Base-by-base conservation (phyloP, 306 rosid genomes). In the Lathyrus oleraceus region DNA sequence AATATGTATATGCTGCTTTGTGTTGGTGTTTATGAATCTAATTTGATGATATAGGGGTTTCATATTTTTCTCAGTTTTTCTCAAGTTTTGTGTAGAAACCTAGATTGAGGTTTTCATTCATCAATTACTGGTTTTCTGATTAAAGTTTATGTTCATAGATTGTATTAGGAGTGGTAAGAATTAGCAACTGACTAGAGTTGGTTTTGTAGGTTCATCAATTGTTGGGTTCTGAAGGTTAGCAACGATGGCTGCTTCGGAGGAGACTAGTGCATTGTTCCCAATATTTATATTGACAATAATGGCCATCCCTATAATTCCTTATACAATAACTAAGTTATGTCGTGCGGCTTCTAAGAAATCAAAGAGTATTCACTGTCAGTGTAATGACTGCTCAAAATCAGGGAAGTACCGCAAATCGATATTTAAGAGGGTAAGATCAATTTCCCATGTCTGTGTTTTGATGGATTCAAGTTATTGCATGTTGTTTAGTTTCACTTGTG, bases 251-350 rank as follows among this genome's bases (percentile, higher is more conserved):
- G 88, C 89, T 68, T 91, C 99, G 4, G 97, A 90, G 75, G 98
- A 90, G 87, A 90, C 77, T 39, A 94, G 93, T 69, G 87, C 91
- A 8, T 67, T 95, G 87, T 95, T 95, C 77, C 97, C 97, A 3
- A 95, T 95, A 69, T 95, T 95, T 81, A 87, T 95, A 21, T 76
- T 95, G 87, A 95, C 99, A 49, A 91, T 95, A 78, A 88, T 95
- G 97, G 97, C 99, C 12, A 80, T 91, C 65, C 96, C 97, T 23
- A 65, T 91, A 17, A 92, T 95, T 78, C 99, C 99, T 7, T 95
- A 95, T 65, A 95, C 99, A 6, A 87, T 95, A 52, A 69, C 84
- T 3, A 91, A 91, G 82, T 68, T 95, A n/a, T 95, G 92, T 36
- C 86, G 70, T 15, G 87, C 88, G 61, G 92, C 95, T 28, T 65